A percentile compares a stretch with the other conserved stretches of the same genome.
Evolutionary conservation across 768 basidiomycete species (phyloP).

Genomic region (Nidula microcarpa): DNA sequence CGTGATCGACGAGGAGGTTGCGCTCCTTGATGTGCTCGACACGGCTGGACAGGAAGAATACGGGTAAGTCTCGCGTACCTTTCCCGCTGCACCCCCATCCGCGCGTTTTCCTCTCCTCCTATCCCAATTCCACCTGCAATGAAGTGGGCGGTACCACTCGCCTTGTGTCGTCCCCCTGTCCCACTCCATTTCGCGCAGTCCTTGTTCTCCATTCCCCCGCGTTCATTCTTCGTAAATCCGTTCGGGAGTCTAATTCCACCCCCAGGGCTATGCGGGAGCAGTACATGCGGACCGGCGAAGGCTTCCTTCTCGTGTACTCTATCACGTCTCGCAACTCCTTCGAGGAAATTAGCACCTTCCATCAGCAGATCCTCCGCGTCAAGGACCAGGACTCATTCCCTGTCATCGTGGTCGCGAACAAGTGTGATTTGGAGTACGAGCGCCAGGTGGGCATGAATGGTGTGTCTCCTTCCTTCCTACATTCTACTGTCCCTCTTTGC

Average conservation of each 20-base stretch:
- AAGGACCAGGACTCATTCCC: constrained; percentile 97
- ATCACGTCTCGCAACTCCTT: constrained; percentile 98
- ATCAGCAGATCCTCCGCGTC: constrained; percentile 93
- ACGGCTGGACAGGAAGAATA: constrained; percentile 99
- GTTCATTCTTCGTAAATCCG: background rate
- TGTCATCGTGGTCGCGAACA: constrained; percentile 96
- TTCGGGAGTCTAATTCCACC: constrained; percentile 1
- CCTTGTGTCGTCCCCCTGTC: background rate
- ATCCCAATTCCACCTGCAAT: background rate
- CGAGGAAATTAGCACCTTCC: constrained; percentile 95
- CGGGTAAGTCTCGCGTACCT: constrained; percentile 52
- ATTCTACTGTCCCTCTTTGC: too few relatives aligned
- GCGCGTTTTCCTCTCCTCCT: background rate
- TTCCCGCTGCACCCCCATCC: background rate
- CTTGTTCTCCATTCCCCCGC: background rate
- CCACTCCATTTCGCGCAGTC: background rate
- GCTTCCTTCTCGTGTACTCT: constrained; percentile 95
- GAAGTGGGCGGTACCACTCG: background rate
- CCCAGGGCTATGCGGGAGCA: constrained; percentile 96
- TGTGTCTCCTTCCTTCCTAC: constrained; percentile 26
- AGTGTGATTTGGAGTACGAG: constrained; percentile 94
- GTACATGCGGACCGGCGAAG: constrained; percentile 98
- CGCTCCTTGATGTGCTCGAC: constrained; percentile 92
- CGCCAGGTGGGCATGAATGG: constrained; percentile 95
- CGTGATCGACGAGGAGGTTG: constrained; percentile 98